Percentiles rank a stretch among this genome's conserved stretches.
These are phyloP conservation scores for Penicillium capsulatum DNA, from an alignment of 2,329 filamentous ascomycete genomes.

Conservation along the genomic window DNA sequence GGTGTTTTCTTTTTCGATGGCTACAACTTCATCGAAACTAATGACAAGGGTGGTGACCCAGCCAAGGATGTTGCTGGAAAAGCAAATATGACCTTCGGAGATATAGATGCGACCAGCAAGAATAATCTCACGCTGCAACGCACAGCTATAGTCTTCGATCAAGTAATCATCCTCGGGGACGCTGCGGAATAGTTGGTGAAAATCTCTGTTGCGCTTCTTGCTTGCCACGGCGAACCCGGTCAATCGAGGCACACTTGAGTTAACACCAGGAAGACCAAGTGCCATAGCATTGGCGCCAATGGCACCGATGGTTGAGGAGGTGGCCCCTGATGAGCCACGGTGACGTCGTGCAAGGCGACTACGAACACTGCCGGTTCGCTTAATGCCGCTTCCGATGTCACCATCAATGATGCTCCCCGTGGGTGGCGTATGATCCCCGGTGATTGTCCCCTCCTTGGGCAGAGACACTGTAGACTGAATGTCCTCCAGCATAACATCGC, in stretches of 20 bases:
- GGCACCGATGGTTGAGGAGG: constrained; percentile 65
- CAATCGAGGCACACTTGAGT: constrained; percentile 64
- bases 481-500: constrained; percentile 33
- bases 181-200: constrained; percentile 88
- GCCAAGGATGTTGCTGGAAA: constrained; percentile 97
- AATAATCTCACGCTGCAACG: constrained; percentile 89
- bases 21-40: constrained; percentile 96
- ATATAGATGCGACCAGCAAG: constrained; percentile 92
- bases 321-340: constrained; percentile 74
- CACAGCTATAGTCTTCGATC: constrained; percentile 97
- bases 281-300: constrained; percentile 67
- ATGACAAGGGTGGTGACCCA: constrained; percentile 98
- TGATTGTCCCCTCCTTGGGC: constrained; percentile 27
- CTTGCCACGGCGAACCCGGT: constrained; percentile 95
- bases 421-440: constrained; percentile 62
- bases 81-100: constrained; percentile 95
- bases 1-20: constrained; percentile 94
- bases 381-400: constrained; percentile 51
- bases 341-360: constrained; percentile 65
- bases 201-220: constrained; percentile 93
- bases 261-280: constrained; percentile 60
- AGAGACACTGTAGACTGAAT: constrained; percentile 30
- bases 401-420: constrained; percentile 62
- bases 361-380: constrained; percentile 63
- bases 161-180: constrained; percentile 97